phyloP scores from a whole-genome alignment of 2,329 filamentous ascomycete species.

The Diaporthe eres region DNA sequence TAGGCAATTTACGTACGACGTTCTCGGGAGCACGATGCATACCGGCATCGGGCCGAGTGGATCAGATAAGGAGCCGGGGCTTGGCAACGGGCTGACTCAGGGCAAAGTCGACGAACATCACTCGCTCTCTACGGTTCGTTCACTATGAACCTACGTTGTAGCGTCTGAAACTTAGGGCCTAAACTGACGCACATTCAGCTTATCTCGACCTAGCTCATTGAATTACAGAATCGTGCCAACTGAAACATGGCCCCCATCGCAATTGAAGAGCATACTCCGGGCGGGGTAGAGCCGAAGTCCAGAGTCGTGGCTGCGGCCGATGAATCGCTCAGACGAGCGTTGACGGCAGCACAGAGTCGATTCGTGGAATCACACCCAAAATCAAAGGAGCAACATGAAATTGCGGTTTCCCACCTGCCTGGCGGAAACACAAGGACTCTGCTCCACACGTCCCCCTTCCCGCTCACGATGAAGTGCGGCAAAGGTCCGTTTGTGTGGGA shows the following conservation, averaged over 20 bases:
- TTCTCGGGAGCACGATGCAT: neutral
- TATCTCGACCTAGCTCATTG: neutral
- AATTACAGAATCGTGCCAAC: neutral
- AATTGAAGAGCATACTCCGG: neutral
- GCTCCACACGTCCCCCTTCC: slow-evolving; percentile 58
- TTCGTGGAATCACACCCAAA: neutral
- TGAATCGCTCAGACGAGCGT: neutral
- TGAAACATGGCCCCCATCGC: slow-evolving; percentile 6
- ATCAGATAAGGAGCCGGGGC: slow-evolving; percentile 20
- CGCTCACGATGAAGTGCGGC: slow-evolving; percentile 56
- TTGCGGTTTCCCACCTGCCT: slow-evolving; percentile 42
- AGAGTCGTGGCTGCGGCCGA: neutral
- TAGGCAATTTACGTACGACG: neutral
- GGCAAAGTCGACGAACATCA: neutral
- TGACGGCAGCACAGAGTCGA: slow-evolving; percentile 10
- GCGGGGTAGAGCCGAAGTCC: slow-evolving; percentile 2
- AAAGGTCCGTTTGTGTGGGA: slow-evolving; percentile 54
- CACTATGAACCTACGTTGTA: neutral
- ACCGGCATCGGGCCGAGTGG: slow-evolving; percentile 30
- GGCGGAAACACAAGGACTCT: slow-evolving; percentile 51
- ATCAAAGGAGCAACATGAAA: slow-evolving; percentile 5
- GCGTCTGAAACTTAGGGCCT: neutral
- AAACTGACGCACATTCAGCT: no score
- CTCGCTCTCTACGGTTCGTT: neutral
- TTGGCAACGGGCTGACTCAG: neutral